phyloP scores from a whole-genome alignment of 768 basidiomycete genomes.

The Suillus tomentosus region DNA sequence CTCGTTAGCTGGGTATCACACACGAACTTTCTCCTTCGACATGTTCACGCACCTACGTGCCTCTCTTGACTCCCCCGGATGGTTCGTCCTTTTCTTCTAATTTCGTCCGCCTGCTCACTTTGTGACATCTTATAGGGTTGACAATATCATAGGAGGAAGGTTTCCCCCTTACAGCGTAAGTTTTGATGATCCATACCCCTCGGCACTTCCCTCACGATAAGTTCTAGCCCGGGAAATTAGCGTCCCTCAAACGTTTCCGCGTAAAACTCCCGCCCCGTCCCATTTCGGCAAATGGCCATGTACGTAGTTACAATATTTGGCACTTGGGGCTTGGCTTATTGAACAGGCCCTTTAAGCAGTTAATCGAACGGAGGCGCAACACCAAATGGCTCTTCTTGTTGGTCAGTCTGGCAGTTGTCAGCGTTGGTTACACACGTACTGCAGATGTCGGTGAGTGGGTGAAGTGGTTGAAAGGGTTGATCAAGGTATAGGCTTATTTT shows the following conservation, averaged over 20 bases:
- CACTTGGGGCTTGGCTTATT: constrained; percentile 15
- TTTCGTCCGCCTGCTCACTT: constrained; percentile 8
- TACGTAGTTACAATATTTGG: background rate
- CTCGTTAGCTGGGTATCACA: constrained; percentile 63
- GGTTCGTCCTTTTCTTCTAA: constrained; percentile 18
- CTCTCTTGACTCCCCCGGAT: constrained; percentile 46
- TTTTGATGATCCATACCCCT: background rate
- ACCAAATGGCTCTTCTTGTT: constrained; percentile 15
- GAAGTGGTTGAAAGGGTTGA: constrained; percentile 11
- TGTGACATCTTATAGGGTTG: constrained; percentile 19
- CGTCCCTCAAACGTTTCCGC: constrained; percentile 21
- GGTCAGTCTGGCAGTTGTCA: constrained; percentile 12
- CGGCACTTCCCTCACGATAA: background rate
- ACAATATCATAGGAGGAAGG: constrained; percentile 28
- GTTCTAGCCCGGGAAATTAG: constrained; percentile 28
- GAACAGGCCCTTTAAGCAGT: constrained; percentile 17
- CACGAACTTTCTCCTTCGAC: constrained; percentile 76
- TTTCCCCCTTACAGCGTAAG: constrained; percentile 33
- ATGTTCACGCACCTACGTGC: constrained; percentile 75
- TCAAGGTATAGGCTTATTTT: constrained; percentile 4
- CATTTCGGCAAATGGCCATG: constrained; percentile 15
- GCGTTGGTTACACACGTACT: constrained; percentile 12
- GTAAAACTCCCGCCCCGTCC: constrained; percentile 26
- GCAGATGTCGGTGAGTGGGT: background rate
- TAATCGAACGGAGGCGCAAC: background rate